Evolutionary conservation across 345 rosid species (phyloP).

Genomic region (Citrus glauca): DNA sequence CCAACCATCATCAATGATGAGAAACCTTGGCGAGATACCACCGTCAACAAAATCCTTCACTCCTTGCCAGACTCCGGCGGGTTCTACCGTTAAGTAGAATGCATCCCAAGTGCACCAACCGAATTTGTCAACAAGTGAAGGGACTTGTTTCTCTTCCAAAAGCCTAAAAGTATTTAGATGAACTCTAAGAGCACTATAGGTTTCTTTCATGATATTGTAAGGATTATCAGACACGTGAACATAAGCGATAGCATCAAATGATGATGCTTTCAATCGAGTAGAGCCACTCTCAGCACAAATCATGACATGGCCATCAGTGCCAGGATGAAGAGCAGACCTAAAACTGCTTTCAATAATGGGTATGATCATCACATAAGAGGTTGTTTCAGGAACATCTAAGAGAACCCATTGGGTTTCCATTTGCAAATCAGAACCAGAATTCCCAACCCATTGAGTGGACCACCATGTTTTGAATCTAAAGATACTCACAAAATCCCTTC

Average conservation of each 20-base stretch:
- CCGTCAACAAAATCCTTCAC: constrained; percentile 62
- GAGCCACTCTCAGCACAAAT: constrained; percentile 76
- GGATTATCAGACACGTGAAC: constrained; percentile 76
- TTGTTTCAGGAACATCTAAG: constrained; percentile 57
- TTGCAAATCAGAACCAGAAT: constrained; percentile 74
- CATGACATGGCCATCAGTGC: constrained; percentile 49
- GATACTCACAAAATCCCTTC: constrained; percentile 53
- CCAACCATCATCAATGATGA: constrained; percentile 95
- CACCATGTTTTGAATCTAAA: constrained; percentile 93
- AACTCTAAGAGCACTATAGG: constrained; percentile 64
- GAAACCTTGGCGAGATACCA: constrained; percentile 63
- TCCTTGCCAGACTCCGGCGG: constrained; percentile 70
- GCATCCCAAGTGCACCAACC: constrained; percentile 99
- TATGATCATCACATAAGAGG: constrained; percentile 50
- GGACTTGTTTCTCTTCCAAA: constrained; percentile 66
- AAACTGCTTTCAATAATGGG: constrained; percentile 70
- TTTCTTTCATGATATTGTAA: constrained; percentile 71
- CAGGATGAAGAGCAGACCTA: constrained; percentile 66
- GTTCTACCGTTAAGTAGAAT: constrained; percentile 78
- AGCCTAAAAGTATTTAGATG: constrained; percentile 78
- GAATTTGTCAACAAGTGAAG: constrained; percentile 59
- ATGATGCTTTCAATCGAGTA: constrained; percentile 39
- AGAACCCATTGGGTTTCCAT: constrained; percentile 80
- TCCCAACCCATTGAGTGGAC: constrained; percentile 83
- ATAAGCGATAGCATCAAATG: constrained; percentile 60